Conservation (phyloP, 805 yeast species). For the Candida tibetensis region DNA sequence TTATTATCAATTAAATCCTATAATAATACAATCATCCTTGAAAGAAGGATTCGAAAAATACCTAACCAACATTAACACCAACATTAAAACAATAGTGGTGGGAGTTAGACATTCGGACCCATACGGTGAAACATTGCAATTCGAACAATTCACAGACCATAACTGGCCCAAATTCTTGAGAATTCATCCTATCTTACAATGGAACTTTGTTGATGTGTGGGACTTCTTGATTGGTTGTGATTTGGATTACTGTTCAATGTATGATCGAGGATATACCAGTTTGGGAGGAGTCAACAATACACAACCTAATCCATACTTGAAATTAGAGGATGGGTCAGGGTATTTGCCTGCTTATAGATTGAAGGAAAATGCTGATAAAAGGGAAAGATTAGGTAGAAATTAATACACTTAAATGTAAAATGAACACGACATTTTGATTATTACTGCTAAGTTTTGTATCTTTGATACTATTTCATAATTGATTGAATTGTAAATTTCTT, state of each 20-base stretch:
- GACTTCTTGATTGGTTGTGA: slow-evolving; percentile 59
- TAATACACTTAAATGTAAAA: no score
- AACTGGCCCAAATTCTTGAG: slow-evolving; percentile 89
- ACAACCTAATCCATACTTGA: slow-evolving; percentile 59
- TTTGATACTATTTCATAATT: no score
- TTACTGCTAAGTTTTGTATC: no score
- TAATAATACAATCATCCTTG: slow-evolving; percentile 48
- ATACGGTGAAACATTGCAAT: slow-evolving; percentile 55
- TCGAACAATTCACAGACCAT: slow-evolving; percentile 75
- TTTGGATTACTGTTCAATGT: slow-evolving; percentile 71
- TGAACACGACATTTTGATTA: no score
- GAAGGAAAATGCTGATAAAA: slow-evolving; percentile 57
- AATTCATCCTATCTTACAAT: slow-evolving; percentile 83
- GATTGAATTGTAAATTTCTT: no score
- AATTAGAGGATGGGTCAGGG: slow-evolving; percentile 15
- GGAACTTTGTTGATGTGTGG: slow-evolving; percentile 88
- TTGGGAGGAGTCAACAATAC: slow-evolving; percentile 80
- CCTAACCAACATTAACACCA: slow-evolving; percentile 45
- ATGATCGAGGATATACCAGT: slow-evolving; percentile 85
- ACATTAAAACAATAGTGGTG: slow-evolving; percentile 72
- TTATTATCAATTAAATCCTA: slow-evolving; percentile 53
- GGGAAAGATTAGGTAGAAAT: slow-evolving; percentile 43
- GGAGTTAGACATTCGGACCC: slow-evolving; percentile 92
- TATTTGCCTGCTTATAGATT: slow-evolving; percentile 59
- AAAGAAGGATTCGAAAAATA: slow-evolving; percentile 69